Base-by-base conservation (phyloP, 108 stramenopile genomes). In the Cylindrotheca fusiformis region DNA sequence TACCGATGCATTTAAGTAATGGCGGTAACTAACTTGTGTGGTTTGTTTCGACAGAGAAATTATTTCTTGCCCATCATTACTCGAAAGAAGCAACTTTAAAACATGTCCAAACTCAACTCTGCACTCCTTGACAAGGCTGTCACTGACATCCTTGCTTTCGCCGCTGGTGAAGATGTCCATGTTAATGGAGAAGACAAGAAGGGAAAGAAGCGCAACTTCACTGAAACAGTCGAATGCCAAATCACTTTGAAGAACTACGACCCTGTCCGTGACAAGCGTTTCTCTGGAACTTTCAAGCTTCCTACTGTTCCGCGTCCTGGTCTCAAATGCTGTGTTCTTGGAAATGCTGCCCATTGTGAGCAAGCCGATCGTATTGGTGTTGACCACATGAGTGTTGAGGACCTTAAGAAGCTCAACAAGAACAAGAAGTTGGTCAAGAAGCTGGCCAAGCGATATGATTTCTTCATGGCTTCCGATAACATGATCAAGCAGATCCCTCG, bases 381-480 rank as follows among this genome's bases (percentile, higher is more conserved):
- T 32, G 97, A 96, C 65, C 76, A 83, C 85, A 98, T 98, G 97
- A 87, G 84, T 69, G 97, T 97, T 66, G 97, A 98, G 65, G 99
- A 98, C 69, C 78, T 99, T 55, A 99, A 99, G 94, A 99, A 99
- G 85, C 92, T 99, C 69, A 99, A 99, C 99, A 99, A 99, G 90
- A 98, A 99, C 94, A 98, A 99, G 92, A 99, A 99, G 93, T 81
- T 99, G 48, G 97, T 99, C 63, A 99, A 99, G 96, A 98, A 98
- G 87, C 94, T 98, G 54, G 97, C 99, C 68, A 98, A 98, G 96
- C 94, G 92, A 75, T 99, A 98, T 72, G 97, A 99, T 71, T 97
- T 97, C 86, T 99, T 99, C 86, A 72, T 99, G 53, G 98, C 99
- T 50, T 99, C 98, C 63, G 96, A 96, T 67, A 94, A 96, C 71